Evolutionary conservation across 2,329 filamentous ascomycete genomes (phyloP).

Genomic region (Fusarium temperatum): DNA sequence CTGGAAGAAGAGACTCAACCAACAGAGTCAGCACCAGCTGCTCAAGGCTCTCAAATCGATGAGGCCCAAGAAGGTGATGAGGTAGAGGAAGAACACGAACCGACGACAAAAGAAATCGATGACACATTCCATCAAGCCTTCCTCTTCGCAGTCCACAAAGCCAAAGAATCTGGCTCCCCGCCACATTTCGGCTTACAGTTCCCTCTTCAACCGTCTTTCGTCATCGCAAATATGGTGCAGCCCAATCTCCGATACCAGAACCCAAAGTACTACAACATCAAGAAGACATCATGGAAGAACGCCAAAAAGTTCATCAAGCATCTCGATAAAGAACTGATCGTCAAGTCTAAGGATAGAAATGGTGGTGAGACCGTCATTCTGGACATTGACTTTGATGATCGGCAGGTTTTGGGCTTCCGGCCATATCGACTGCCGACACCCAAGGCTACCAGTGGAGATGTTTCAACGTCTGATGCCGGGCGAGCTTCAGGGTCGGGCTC

Average conservation of each 20-base stretch:
- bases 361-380: constrained; percentile 38
- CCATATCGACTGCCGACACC: constrained; percentile 29
- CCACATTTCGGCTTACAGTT: constrained; percentile 33
- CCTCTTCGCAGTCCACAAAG: constrained; percentile 32
- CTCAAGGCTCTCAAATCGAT: background rate
- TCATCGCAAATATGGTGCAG: constrained; percentile 39
- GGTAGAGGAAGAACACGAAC: constrained; percentile 22
- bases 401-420: constrained; percentile 20
- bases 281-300: constrained; percentile 40
- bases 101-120: constrained; percentile 33
- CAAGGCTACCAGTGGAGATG: background rate
- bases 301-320: constrained; percentile 39
- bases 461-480: background rate
- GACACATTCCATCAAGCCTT: constrained; percentile 33
- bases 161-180: constrained; percentile 15
- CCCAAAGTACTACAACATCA: constrained; percentile 31
- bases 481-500: background rate
- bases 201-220: constrained; percentile 34
- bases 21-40: background rate
- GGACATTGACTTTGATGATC: constrained; percentile 33
- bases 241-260: constrained; percentile 34
- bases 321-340: constrained; percentile 19
- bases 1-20: background rate
- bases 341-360: constrained; percentile 33
- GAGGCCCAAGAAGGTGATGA: background rate